Evolutionary conservation across 768 basidiomycete genomes (phyloP), one percentile per base, ranked within the genome.

Genomic region (Phylloporus rhodoxanthus): DNA sequence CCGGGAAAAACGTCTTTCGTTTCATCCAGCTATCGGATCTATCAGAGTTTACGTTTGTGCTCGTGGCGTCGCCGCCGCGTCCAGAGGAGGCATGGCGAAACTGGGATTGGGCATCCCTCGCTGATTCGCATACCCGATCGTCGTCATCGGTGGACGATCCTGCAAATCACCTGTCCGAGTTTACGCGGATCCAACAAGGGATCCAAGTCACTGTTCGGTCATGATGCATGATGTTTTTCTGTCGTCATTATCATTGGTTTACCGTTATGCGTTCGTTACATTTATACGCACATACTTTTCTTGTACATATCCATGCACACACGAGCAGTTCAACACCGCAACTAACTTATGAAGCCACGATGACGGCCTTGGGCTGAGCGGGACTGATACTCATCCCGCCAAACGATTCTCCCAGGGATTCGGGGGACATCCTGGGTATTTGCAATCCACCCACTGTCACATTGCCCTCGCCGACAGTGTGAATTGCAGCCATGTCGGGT

Each of bases 341-440:
- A 17, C 23, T 37, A 53, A 61, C 14, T 50, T 26, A 53, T 4
- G 47, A 43, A 48, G 61, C 52, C 15, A 59, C 34, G 17, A 56
- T 48, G 29, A 5, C 29, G 11, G 28, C 10, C 28, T 29, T 29
- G 1, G 29, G 29, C 11, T 30, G 29, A 30, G 29, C 29, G 10
- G 89, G 89, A 57, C 89, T 91, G 55, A 91, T 91, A 57, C 86
- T 91, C 88, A 91, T 90, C 28, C 79, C 82, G 8, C 78, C 85
- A 54, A 91, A 78, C 4, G 85, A 87, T 54, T 72, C 72, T 8
- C 82, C 85, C 6, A 91, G 72, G 3, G 64, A 65, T 14, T 58
- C 60, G 10, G 51, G 55, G 2, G 54, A 43, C 30, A 53, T 36
- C 28, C 55, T 51, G 25, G 62, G 55, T 53, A 65, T 67, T 28